phyloP scores from a whole-genome alignment of 2,329 filamentous ascomycete species.

The Aspergillus pseudoglaucus region DNA sequence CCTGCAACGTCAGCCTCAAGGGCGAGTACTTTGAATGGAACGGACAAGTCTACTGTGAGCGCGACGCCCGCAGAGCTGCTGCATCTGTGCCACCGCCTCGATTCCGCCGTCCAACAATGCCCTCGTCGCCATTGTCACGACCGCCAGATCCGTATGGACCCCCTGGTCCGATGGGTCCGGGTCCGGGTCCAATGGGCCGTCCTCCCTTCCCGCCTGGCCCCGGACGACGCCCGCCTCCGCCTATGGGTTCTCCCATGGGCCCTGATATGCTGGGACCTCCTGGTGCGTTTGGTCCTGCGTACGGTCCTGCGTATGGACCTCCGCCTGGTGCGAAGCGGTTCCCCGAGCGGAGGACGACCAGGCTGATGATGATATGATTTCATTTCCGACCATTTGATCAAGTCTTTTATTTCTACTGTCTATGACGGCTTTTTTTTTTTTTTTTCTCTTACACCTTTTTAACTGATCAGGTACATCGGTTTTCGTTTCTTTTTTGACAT shows the following conservation, averaged over 20 bases:
- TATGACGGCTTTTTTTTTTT: not conserved
- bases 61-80: conserved; percentile 64
- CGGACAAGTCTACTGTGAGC: conserved; percentile 75
- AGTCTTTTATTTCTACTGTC: not conserved
- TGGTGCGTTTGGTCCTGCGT: conserved; percentile 16
- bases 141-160: conserved; percentile 4
- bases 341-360: conserved; percentile 45
- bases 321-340: conserved; percentile 32
- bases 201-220: not conserved
- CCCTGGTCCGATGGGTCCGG: conserved; percentile 11
- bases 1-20: conserved; percentile 63
- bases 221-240: not conserved
- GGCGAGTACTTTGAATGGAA: conserved; percentile 90
- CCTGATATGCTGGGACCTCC: conserved; percentile 11
- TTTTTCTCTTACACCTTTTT: not conserved
- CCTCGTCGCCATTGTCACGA: conserved; percentile 28
- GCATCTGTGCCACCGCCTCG: conserved; percentile 33
- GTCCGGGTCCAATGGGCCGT: conserved; percentile 10
- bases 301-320: conserved; percentile 16
- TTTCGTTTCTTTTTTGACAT: not conserved
- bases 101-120: conserved; percentile 26
- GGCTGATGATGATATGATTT: conserved; percentile 43
- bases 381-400: not conserved
- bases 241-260: conserved; percentile 8
- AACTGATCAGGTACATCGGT: not conserved